phyloP scores from a whole-genome alignment of 805 yeast genomes.

The Middelhovenomyces tepae region DNA sequence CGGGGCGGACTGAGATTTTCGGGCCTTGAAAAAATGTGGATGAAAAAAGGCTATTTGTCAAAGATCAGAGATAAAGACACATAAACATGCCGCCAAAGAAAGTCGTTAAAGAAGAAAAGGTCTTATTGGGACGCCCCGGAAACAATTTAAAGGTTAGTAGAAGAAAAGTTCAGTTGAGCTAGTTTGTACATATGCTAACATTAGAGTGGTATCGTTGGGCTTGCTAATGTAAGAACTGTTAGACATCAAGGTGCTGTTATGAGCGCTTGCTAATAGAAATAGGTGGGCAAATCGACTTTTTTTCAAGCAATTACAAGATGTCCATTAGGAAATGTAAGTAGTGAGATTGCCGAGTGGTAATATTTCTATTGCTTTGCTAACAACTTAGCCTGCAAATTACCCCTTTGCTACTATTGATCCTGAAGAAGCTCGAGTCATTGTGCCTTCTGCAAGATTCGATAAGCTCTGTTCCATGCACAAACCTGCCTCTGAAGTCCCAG shows the following conservation, averaged over 20 bases:
- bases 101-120: conserved; percentile 59
- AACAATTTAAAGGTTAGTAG: conserved; percentile 45
- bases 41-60: no score
- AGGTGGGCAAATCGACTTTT: conserved; percentile 95
- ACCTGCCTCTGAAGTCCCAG: conserved; percentile 84
- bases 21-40: no score
- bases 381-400: conserved; percentile 98
- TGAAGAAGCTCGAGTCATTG: conserved; percentile 93
- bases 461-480: conserved; percentile 59
- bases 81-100: conserved; percentile 74
- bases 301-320: conserved; percentile 95
- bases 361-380: no score
- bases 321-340: conserved; percentile 82
- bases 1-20: no score
- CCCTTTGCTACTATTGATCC: conserved; percentile 98
- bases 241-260: conserved; percentile 3
- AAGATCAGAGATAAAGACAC: no score
- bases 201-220: conserved; percentile 80
- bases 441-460: conserved; percentile 85
- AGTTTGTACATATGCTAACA: conserved; percentile 4
- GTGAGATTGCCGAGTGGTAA: no score
- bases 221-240: conserved; percentile 62
- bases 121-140: conserved; percentile 78
- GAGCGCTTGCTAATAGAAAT: conserved; percentile 36
- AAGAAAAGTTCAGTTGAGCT: background rate